Base-by-base conservation (phyloP, 495 filamentous ascomycete genomes). In the Penicillium antarcticum region DNA sequence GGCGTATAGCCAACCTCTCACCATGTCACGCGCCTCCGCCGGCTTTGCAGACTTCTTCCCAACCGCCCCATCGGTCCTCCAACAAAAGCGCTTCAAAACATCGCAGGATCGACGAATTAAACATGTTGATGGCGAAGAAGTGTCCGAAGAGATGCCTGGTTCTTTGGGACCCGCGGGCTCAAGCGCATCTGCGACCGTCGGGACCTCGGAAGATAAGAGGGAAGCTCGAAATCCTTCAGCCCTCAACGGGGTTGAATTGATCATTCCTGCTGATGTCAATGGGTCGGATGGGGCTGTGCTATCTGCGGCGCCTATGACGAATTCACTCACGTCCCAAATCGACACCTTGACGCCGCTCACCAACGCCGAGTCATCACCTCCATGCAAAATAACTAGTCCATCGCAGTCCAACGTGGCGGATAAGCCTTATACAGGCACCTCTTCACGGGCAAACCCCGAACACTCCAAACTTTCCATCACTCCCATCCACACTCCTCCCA, bases 11-110 rank as follows among this genome's bases (percentile, higher is more conserved):
- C 72, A 69, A 49, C 63, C 59, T 72, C 61, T 70, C 68, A 78
- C 53, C 49, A 90, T 89, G 88, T 88, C 89, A 80, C 87, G 86
- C 76, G 83, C 87, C 61, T 78, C 84, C 60, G 87, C 87, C 76
- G 84, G 87, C 66, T 94, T 89, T 81, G 87, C 88, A 67, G 84
- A 91, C 70, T 95, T 91, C 78, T 96, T 95, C 68, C 89, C 92
- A 52, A 82, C 87, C 67, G 91, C 91, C 55, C 88, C 91, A 55
- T 83, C 80, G 43, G 79, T 85, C 53, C 76, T 86, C 31, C 74
- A 76, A 54, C 77, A 78, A 61, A 81, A 74, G 66, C 76, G 76
- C 65, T 62, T 56, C 49, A 69, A 71, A 63, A 54, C 66, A 47
- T 65, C 68, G 42, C 60, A 68, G 61, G 70, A 77, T 56, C 71